These are phyloP conservation scores for Pythium pyrilobum DNA, from an alignment of 352 stramenopile genomes.

Conservation along the genomic window DNA sequence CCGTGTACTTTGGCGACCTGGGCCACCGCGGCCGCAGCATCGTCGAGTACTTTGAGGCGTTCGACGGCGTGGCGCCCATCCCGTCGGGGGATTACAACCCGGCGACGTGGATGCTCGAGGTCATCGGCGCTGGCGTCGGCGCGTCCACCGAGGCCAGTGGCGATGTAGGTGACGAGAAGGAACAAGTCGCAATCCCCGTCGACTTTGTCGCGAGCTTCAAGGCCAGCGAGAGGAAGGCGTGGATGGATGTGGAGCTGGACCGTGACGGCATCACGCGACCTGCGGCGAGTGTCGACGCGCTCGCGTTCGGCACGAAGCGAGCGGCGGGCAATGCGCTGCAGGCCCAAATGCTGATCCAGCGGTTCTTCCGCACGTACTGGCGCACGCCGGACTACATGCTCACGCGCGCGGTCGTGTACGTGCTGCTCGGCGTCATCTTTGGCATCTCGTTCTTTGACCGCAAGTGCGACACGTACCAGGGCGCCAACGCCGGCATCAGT, in stretches of 20 bases:
- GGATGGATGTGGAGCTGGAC: conserved; percentile 18
- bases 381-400: conserved; percentile 85
- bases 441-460: conserved; percentile 53
- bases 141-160: neutral
- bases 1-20: conserved; percentile 50
- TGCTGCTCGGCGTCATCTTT: conserved; percentile 79
- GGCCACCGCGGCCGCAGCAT: conserved; percentile 24
- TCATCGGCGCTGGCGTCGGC: conserved; percentile 52
- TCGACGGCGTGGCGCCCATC: conserved; percentile 56
- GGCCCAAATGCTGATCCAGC: conserved; percentile 41
- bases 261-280: conserved; percentile 30
- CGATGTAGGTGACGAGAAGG: neutral
- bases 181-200: neutral
- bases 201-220: conserved; percentile 36
- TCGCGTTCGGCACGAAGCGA: conserved; percentile 26
- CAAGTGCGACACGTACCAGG: conserved; percentile 46
- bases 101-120: conserved; percentile 64
- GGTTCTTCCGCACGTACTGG: conserved; percentile 63
- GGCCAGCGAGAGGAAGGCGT: conserved; percentile 23
- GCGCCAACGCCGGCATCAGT: conserved; percentile 54
- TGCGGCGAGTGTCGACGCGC: conserved; percentile 9
- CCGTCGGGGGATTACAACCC: conserved; percentile 56
- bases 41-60: conserved; percentile 60
- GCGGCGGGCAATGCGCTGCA: conserved; percentile 21
- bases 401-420: conserved; percentile 62